Percentiles rank a stretch among this genome's conserved stretches.
These are phyloP conservation scores for Pleurostoma richardsiae DNA, from an alignment of 2,329 filamentous ascomycete genomes.

Conservation along the genomic window DNA sequence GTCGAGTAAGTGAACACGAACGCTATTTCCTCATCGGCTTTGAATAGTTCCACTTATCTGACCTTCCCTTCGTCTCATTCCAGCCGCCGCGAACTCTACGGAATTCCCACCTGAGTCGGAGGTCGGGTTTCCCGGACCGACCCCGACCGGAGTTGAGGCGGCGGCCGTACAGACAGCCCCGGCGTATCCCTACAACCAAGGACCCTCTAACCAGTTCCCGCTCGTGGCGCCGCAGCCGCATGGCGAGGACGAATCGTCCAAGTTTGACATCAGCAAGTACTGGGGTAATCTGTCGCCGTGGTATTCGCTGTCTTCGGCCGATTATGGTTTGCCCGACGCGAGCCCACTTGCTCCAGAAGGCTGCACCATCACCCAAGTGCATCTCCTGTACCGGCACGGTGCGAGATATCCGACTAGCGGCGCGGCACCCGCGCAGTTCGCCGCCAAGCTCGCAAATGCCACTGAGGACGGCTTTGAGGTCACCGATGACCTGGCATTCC, in stretches of 20 bases:
- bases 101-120: constrained; percentile 22
- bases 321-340: constrained; percentile 22
- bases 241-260: constrained; percentile 13
- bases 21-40: not conserved
- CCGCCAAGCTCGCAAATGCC: constrained; percentile 24
- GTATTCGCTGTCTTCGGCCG: constrained; percentile 24
- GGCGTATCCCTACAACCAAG: constrained; percentile 19
- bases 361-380: constrained; percentile 23
- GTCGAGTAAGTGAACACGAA: constrained; percentile 10
- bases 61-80: not conserved
- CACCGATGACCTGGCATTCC: constrained; percentile 19
- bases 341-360: constrained; percentile 20
- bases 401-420: constrained; percentile 24
- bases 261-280: constrained; percentile 22
- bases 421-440: constrained; percentile 20
- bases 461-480: constrained; percentile 24
- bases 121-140: constrained; percentile 20
- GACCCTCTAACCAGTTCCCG: constrained; percentile 20
- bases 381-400: constrained; percentile 24
- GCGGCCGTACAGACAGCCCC: constrained; percentile 20
- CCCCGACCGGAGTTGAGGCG: constrained; percentile 19
- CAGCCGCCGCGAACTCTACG: constrained; percentile 18
- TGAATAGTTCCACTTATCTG: not conserved
- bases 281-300: constrained; percentile 27
- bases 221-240: constrained; percentile 18